A percentile compares a stretch with the other conserved stretches of the same genome.
These are phyloP conservation scores for Strobilomyces dryophilus DNA, from an alignment of 768 basidiomycete species.

Conservation along the genomic window DNA sequence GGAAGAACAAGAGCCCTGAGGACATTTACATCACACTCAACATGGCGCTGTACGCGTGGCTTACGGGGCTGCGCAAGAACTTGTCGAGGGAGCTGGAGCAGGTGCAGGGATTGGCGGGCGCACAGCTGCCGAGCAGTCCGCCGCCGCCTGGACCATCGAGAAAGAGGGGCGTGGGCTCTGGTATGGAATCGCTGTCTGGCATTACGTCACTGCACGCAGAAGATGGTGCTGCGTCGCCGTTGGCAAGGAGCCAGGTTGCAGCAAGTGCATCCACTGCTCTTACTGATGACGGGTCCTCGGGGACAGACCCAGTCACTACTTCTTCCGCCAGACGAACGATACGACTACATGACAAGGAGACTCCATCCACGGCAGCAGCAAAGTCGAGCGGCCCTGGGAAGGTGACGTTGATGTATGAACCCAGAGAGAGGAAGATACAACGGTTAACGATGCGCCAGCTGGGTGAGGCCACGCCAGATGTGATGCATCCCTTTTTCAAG, in stretches of 20 bases:
- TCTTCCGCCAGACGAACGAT: constrained; percentile 9
- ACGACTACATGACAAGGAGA: constrained; percentile 16
- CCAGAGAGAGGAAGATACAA: constrained; percentile 63
- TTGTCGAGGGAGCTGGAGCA: constrained; percentile 76
- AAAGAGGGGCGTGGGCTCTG: constrained; percentile 32
- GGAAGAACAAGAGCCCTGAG: constrained; percentile 52
- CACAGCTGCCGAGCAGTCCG: constrained; percentile 33
- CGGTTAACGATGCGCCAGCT: constrained; percentile 81
- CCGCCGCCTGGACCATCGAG: constrained; percentile 29
- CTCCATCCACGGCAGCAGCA: background rate
- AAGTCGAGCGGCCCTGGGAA: constrained; percentile 9
- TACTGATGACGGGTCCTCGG: constrained; percentile 7
- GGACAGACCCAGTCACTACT: background rate
- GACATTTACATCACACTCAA: constrained; percentile 87
- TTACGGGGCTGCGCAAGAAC: constrained; percentile 72
- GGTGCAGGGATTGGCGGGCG: constrained; percentile 54
- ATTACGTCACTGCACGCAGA: constrained; percentile 5
- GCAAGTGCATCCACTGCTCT: background rate
- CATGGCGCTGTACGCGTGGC: constrained; percentile 77
- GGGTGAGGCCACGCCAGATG: constrained; percentile 85
- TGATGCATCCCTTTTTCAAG: constrained; percentile 85
- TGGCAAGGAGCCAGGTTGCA: constrained; percentile 9
- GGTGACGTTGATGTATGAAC: constrained; percentile 45
- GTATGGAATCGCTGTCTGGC: constrained; percentile 9
- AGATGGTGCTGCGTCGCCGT: background rate